These are phyloP conservation scores for Apodospora peruviana DNA, from an alignment of 495 filamentous ascomycete genomes.

Conservation along the genomic window DNA sequence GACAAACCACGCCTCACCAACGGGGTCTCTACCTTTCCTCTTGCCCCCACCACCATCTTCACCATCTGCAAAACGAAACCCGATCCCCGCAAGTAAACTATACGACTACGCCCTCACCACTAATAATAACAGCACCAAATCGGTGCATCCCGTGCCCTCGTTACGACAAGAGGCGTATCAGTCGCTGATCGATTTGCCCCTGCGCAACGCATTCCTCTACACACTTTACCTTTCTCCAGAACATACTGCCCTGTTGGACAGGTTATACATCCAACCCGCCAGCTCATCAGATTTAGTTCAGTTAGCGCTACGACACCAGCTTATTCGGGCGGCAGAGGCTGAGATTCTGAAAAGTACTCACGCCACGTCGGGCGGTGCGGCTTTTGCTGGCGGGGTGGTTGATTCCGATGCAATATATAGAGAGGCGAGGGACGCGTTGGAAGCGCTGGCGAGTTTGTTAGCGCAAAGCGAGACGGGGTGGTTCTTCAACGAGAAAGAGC, in stretches of 20 bases:
- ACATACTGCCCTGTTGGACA: conserved; percentile 57
- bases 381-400: conserved; percentile 31
- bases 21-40: conserved; percentile 82
- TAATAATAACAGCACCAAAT: conserved; percentile 4
- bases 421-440: conserved; percentile 66
- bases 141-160: background rate
- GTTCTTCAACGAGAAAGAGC: conserved; percentile 39
- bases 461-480: conserved; percentile 43
- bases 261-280: conserved; percentile 61
- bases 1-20: conserved; percentile 89
- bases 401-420: conserved; percentile 58
- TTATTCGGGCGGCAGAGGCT: conserved; percentile 62
- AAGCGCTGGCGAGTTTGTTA: conserved; percentile 67
- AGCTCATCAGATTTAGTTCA: conserved; percentile 60
- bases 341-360: conserved; percentile 59
- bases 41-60: conserved; percentile 31
- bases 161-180: conserved; percentile 69
- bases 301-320: conserved; percentile 53
- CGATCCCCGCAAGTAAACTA: conserved; percentile 47
- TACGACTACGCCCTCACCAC: conserved; percentile 55
- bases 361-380: conserved; percentile 50
- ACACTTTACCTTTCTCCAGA: conserved; percentile 66
- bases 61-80: conserved; percentile 17
- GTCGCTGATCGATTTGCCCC: conserved; percentile 68
- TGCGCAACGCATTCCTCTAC: conserved; percentile 86